Evolutionary conservation across 2,329 filamentous ascomycete genomes (phyloP), one percentile per base, ranked within the genome.

Genomic region (Nectriaceae sp.): DNA sequence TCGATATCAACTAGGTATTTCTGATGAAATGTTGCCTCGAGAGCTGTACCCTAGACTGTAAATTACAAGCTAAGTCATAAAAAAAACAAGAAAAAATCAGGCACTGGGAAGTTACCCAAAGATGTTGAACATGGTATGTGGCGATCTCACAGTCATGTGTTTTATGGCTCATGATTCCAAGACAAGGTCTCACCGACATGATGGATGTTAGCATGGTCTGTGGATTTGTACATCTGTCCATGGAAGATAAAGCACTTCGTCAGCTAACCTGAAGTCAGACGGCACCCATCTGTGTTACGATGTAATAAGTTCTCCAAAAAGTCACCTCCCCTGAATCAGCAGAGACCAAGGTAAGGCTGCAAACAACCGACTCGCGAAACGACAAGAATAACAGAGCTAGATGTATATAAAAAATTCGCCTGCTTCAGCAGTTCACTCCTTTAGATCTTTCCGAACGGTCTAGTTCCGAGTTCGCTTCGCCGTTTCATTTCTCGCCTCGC

Each of bases 401-500:
- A n/a, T n/a, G n/a, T n/a, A n/a, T n/a, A n/a, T n/a, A n/a, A n/a
- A n/a, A n/a, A n/a, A n/a, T n/a, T n/a, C n/a, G n/a, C n/a, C n/a
- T n/a, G n/a, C n/a, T n/a, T 29, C 24, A 29, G 24, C 6, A 13
- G 24, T 13, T 13, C 24, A 13, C 6, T 29, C 24, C 6, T 13
- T 46, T 31, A 64, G 3, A 56, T 24, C 47, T 66, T 66, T 11
- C 55, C 49, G 24, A 54, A 21, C 5, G 53, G 49, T 20, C 53
- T 62, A 11, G 47, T 50, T 8, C 60, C 64, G 48, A 67, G 55
- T 1, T 46, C 33, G 33, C 42, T 52, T 3, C 66, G 55, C 18
- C 66, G 55, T 11, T 54, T 46, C 64, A 69, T 67, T 40, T 68
- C 66, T 15, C 51, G 54, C 21, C 19, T 35, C 3, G 60, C 66